Evolutionary conservation across 352 stramenopile genomes (phyloP).

Genomic region (Phytophthora vignae): DNA sequence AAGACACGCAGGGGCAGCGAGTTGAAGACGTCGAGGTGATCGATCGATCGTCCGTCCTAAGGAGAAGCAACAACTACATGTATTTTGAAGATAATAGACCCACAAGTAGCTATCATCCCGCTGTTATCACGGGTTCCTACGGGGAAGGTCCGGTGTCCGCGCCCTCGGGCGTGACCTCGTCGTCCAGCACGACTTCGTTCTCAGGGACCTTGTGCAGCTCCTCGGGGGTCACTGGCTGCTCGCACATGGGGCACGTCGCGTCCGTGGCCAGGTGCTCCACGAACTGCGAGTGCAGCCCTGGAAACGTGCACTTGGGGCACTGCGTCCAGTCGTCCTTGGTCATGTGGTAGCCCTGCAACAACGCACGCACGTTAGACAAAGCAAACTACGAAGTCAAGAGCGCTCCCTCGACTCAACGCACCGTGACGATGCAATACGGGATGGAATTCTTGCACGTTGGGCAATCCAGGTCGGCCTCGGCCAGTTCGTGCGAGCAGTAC

Average conservation of each 20-base stretch:
- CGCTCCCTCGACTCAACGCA: constrained; percentile 28
- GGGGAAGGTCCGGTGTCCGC: constrained; percentile 22
- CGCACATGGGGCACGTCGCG: constrained; percentile 80
- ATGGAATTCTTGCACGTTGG: constrained; percentile 92
- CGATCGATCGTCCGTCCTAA: too few relatives aligned
- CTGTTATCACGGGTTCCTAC: constrained; percentile 1
- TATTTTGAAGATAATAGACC: constrained; percentile 27
- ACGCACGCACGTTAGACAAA: not conserved
- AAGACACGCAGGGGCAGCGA: not conserved
- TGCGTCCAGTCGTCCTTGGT: constrained; percentile 92
- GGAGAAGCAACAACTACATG: constrained; percentile 7
- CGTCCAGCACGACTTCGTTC: constrained; percentile 54
- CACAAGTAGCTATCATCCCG: not conserved
- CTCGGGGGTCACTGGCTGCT: constrained; percentile 51
- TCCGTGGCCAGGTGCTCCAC: constrained; percentile 78
- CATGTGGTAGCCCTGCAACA: constrained; percentile 91
- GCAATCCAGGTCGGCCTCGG: constrained; percentile 91
- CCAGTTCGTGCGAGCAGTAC: constrained; percentile 80
- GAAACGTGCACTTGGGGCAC: constrained; percentile 91
- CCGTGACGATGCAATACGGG: constrained; percentile 94
- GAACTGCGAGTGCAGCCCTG: constrained; percentile 91
- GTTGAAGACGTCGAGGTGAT: not conserved
- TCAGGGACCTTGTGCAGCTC: constrained; percentile 49
- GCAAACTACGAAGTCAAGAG: not conserved
- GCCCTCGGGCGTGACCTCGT: constrained; percentile 31